Evolutionary conservation across 2,329 filamentous ascomycete genomes (phyloP), one percentile per base, ranked within the genome.

Genomic region (Fusarium sublunatum): DNA sequence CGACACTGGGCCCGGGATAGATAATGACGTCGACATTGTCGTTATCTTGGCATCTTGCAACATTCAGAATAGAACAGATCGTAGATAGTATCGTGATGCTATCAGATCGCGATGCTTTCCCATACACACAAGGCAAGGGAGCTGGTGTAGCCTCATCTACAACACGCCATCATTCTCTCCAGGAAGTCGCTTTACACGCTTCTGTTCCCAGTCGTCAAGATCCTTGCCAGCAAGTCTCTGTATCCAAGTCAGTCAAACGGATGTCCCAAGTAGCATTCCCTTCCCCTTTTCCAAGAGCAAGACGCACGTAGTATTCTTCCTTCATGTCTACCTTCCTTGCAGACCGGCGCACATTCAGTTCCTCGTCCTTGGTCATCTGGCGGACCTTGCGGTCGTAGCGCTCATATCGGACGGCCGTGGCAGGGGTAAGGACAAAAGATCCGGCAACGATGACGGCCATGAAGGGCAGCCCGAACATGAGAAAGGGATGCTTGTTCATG

Each of bases 141-240:
- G 41, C 29, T 28, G 19, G 19, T 49, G 49, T 26, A 48, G 35
- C 55, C 44, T 61, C 31, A 34, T 44, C 61, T 55, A 67, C 43
- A 97, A 75, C 46, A 91, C 85, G 31, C 94, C 94, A 75, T 99
- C 94, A 59, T 87, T 90, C 77, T 99, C 96, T 67, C 95, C 95
- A 19, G 91, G 88, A 59, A 97, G 83, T 74, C 95, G 84, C 80
- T 97, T 88, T 10, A 98, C 93, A 49, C 96, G 88, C 78, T 95
- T 96, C 79, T 98, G 95, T 76, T 98, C 94, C 95, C 95, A 99
- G 73, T 92, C 86, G 72, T 99, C 94, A 60, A 98, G 79, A 74
- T 98, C 95, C 76, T 96, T 96, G 29, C 91, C 91, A 91, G 81
- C 67, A 39, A 74, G 65, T 51, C 72, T 71, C 74, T 76, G 57